Conservation (phyloP, 73 alveolate genomes). For the Symbiodinium natans region DNA sequence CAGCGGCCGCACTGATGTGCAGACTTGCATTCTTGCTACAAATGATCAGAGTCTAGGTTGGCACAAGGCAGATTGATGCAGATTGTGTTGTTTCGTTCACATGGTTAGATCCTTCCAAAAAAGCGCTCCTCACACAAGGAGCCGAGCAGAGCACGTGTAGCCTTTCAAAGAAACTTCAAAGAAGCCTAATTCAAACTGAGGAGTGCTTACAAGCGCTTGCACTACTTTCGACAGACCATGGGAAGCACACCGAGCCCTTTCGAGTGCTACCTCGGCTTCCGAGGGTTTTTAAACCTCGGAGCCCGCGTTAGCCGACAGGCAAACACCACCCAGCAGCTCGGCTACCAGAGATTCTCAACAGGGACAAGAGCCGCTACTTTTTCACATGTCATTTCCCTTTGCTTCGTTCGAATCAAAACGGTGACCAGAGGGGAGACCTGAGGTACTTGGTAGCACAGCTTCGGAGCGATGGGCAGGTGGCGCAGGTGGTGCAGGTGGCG, state of each 20-base stretch:
- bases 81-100: too few species aligned
- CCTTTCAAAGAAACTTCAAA: too few species aligned
- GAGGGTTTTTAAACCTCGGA: background rate
- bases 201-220: conserved; percentile 46
- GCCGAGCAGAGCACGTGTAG: too few species aligned
- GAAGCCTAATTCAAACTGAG: too few species aligned
- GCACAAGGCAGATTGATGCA: too few species aligned
- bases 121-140: too few species aligned
- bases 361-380: too few species aligned
- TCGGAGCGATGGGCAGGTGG: background rate
- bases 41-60: background rate
- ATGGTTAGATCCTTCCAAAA: too few species aligned
- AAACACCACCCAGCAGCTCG: background rate
- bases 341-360: background rate
- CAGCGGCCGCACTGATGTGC: background rate
- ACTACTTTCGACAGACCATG: conserved; percentile 51
- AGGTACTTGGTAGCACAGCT: background rate
- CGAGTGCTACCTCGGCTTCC: conserved; percentile 40
- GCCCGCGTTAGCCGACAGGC: conserved; percentile 5
- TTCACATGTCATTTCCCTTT: too few species aligned
- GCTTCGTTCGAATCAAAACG: too few species aligned
- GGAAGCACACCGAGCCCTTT: conserved; percentile 19
- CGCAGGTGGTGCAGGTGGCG: conserved; percentile 2
- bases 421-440: too few species aligned
- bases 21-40: conserved; percentile 13